Conservation (phyloP, 2,329 filamentous ascomycete genomes). For the Emergomyces orientalis region DNA sequence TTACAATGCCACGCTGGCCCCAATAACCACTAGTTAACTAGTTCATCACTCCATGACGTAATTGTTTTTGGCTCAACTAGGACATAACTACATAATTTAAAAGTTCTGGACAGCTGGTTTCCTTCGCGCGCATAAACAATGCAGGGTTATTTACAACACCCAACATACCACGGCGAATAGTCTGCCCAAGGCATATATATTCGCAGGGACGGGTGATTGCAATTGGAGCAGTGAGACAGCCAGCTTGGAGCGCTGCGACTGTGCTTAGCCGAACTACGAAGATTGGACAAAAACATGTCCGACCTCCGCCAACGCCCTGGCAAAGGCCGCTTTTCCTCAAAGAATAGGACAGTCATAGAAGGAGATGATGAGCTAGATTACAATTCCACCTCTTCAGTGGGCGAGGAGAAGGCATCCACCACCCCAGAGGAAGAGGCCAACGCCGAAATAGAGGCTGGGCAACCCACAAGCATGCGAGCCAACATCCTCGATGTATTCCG, state of each 20-base stretch:
- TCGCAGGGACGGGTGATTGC: not conserved
- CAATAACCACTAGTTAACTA: too few species aligned
- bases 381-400: not conserved
- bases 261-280: not conserved
- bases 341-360: not conserved
- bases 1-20: too few species aligned
- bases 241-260: not conserved
- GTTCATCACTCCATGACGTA: too few species aligned
- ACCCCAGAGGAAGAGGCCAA: not conserved
- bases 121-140: too few species aligned
- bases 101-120: too few species aligned
- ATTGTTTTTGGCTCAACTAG: too few species aligned
- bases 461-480: constrained; percentile 4
- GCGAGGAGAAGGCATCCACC: not conserved
- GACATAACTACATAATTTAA: too few species aligned
- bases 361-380: not conserved
- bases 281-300: not conserved
- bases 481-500: constrained; percentile 16
- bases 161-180: not conserved
- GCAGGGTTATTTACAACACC: too few species aligned
- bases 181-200: too few species aligned
- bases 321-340: not conserved
- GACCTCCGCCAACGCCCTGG: constrained; percentile 5
- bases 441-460: not conserved
- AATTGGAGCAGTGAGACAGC: not conserved